Conservation (phyloP, 1,139 yeast genomes). For the Candida sanyaensis region DNA sequence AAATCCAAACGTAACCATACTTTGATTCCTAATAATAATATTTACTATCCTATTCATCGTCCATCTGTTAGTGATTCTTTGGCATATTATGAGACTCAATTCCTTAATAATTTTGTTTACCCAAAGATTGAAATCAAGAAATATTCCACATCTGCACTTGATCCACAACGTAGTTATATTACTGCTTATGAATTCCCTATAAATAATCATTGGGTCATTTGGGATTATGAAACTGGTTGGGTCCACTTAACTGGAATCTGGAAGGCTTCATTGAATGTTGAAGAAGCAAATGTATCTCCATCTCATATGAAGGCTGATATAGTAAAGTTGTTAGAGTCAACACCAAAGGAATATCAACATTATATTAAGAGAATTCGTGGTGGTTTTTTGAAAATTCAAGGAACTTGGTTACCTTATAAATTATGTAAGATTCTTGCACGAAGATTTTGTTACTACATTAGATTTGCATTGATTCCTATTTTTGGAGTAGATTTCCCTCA, state of each 20-base stretch:
- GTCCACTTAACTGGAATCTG: slow-evolving; percentile 91
- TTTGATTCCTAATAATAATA: slow-evolving; percentile 10
- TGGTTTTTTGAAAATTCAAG: slow-evolving; percentile 90
- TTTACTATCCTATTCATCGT: slow-evolving; percentile 12
- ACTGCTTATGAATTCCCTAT: slow-evolving; percentile 74
- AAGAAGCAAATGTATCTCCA: slow-evolving; percentile 3
- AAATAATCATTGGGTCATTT: slow-evolving; percentile 70
- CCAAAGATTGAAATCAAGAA: slow-evolving; percentile 57
- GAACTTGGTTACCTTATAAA: slow-evolving; percentile 86
- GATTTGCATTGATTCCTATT: slow-evolving; percentile 75
- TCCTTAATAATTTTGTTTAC: slow-evolving; percentile 17
- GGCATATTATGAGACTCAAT: slow-evolving; percentile 4
- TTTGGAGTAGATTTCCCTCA: slow-evolving; percentile 77
- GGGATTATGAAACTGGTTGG: slow-evolving; percentile 88
- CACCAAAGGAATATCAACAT: slow-evolving; percentile 65
- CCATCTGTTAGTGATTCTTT: neutral
- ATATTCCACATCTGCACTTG: slow-evolving; percentile 71
- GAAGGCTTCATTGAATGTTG: slow-evolving; percentile 60
- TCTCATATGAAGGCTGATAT: slow-evolving; percentile 70
- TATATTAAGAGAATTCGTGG: slow-evolving; percentile 81
- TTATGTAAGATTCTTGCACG: slow-evolving; percentile 70
- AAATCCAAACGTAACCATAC: slow-evolving; percentile 4
- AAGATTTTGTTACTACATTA: slow-evolving; percentile 74
- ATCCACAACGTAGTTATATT: slow-evolving; percentile 56
- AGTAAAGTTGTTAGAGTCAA: slow-evolving; percentile 69